Evolutionary conservation across 2,329 filamentous ascomycete species (phyloP), one percentile per base, ranked within the genome.

Genomic region (Alternaria triticina): DNA sequence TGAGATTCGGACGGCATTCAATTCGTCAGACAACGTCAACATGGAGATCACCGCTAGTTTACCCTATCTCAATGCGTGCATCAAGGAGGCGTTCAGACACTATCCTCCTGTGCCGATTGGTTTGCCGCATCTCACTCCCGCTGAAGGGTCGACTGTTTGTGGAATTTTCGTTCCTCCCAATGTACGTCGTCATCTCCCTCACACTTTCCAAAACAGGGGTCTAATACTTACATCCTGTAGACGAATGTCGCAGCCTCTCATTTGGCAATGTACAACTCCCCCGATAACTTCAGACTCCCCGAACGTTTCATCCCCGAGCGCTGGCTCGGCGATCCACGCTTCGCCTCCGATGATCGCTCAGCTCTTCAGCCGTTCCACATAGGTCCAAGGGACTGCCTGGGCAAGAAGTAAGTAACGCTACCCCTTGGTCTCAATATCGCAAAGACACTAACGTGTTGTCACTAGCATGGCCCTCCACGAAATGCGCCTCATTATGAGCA

Each of bases 81-180:
- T 80, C 54, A 46, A 60, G 1, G 81, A 83, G 56, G 51, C 57
- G 1, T 54, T 74, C 2, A 59, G 70, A 2, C 54, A 80, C 10
- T 82, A 79, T 46, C 81, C 80, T 1, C 78, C 80, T 12, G 74
- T 77, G 6, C 70, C 80, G 6, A 67, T 66, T 22, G 70, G 70
- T 5, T 58, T 77, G n/a, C 74, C 79, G 3, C 47, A 33, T 4
- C 47, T 33, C 11, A 33, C 17, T 9, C 47, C 47, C 9, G 20
- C 11, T 13, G 27, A 51, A 20, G 47, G 47, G 6, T 30, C 47
- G 7, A 51, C 47, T 13, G n/a, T 51, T 3, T 51, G 47, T 20
- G 47, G 12, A 10, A 2, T 15, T 3, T 33, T 10, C 3, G 3
- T 15, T 12, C 47, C 27, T 22, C 27, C 27, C 1, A 33, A 33